phyloP scores from a whole-genome alignment of 2,329 filamentous ascomycete species.

The Aspergillus fischeri region DNA sequence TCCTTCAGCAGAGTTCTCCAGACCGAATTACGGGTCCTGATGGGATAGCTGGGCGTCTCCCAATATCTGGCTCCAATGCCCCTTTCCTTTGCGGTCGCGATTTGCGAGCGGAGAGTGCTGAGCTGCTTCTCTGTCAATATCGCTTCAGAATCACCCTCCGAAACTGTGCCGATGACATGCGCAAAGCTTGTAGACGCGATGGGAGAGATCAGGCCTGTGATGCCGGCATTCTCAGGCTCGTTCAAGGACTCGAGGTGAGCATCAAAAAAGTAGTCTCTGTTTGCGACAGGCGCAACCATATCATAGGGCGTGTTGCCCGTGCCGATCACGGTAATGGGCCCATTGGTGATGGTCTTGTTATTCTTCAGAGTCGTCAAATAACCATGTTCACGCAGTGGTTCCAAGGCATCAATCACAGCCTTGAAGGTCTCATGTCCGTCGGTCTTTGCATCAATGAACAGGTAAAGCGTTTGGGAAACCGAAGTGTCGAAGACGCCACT shows the following conservation, averaged over 20 bases:
- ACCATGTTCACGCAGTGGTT: slow-evolving; percentile 51
- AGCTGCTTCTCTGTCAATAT: slow-evolving; percentile 41
- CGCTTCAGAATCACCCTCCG: slow-evolving; percentile 31
- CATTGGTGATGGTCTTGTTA: slow-evolving; percentile 42
- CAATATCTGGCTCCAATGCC: slow-evolving; percentile 61
- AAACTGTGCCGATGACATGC: slow-evolving; percentile 36
- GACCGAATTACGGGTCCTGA: slow-evolving; percentile 54
- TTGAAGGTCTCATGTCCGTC: slow-evolving; percentile 53
- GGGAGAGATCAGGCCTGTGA: slow-evolving; percentile 48
- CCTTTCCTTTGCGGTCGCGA: slow-evolving; percentile 50
- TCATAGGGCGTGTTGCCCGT: slow-evolving; percentile 54
- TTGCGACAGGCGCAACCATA: slow-evolving; percentile 43
- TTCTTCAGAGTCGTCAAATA: slow-evolving; percentile 52
- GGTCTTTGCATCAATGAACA: slow-evolving; percentile 64
- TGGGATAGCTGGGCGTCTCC: slow-evolving; percentile 58
- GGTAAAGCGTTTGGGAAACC: slow-evolving; percentile 55
- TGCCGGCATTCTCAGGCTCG: slow-evolving; percentile 37
- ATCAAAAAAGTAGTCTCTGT: slow-evolving; percentile 59
- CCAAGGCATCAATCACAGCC: slow-evolving; percentile 52
- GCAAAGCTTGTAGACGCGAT: slow-evolving; percentile 53
- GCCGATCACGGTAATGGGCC: slow-evolving; percentile 59
- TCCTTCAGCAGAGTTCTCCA: slow-evolving; percentile 56
- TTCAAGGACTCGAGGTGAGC: slow-evolving; percentile 48
- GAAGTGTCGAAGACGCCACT: slow-evolving; percentile 58
- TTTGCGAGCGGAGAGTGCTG: slow-evolving; percentile 49